Percentiles rank a stretch among this genome's conserved stretches.
phyloP scores from a whole-genome alignment of 441 rosid genomes.

The Adansonia grandidieri region DNA sequence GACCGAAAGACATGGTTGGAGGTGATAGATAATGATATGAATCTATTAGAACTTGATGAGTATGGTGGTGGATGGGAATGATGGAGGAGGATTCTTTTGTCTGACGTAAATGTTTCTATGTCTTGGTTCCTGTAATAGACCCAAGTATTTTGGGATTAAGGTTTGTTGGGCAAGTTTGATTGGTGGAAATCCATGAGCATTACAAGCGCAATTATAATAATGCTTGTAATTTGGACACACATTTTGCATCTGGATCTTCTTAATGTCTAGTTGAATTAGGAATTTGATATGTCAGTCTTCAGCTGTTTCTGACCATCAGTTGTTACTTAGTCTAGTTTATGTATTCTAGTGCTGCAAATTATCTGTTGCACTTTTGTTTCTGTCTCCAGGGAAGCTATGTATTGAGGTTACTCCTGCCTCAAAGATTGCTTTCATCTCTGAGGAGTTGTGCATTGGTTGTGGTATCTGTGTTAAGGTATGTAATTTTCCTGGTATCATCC shows the following conservation, averaged over 20 bases:
- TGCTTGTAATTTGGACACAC: not conserved
- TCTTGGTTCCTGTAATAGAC: not conserved
- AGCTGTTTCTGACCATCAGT: not conserved
- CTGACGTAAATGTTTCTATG: not conserved
- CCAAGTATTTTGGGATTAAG: not conserved
- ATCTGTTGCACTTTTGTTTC: constrained; percentile 12
- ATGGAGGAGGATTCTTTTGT: not conserved
- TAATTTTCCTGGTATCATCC: constrained; percentile 1
- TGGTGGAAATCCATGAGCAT: not conserved
- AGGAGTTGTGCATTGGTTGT: constrained; percentile 94
- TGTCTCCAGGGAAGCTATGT: constrained; percentile 76
- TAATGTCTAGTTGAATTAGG: not conserved
- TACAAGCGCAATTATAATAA: not conserved
- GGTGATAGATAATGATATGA: not conserved
- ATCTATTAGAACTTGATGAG: not conserved
- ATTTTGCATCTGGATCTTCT: not conserved
- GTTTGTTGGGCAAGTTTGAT: not conserved
- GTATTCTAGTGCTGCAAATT: not conserved
- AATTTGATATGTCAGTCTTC: too few species aligned
- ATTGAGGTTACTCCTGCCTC: constrained; percentile 77
- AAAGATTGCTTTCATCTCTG: constrained; percentile 51
- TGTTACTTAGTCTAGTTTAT: not conserved
- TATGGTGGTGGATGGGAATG: not conserved
- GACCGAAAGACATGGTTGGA: too few species aligned
- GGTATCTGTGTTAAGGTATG: constrained; percentile 98